phyloP scores from a whole-genome alignment of 176 grass and related monocot species.

The Leersia perrieri region DNA sequence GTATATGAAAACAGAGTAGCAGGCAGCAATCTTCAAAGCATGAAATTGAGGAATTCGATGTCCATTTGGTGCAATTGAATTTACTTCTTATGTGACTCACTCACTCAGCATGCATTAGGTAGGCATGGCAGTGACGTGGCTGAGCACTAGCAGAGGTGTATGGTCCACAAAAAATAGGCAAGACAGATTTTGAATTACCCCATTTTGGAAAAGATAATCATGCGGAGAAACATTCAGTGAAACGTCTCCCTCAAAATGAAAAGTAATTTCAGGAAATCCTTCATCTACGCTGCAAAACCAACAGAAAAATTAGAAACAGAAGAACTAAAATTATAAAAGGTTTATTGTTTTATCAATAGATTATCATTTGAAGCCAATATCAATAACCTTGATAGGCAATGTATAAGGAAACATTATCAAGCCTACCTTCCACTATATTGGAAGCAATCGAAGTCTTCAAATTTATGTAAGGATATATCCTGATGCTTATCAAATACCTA shows the following conservation, averaged over 20 bases:
- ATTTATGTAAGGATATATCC: slow-evolving; percentile 40
- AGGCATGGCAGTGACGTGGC: not conserved
- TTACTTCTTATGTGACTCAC: no score
- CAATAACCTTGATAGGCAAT: not conserved
- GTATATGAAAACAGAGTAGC: not conserved
- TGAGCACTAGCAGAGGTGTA: not conserved
- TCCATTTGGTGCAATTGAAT: not conserved
- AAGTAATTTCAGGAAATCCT: slow-evolving; percentile 73
- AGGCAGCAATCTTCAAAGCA: not conserved
- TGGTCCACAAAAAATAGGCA: not conserved
- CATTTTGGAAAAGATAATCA: slow-evolving; percentile 90
- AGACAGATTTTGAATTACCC: slow-evolving; percentile 53
- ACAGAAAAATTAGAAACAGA: slow-evolving; percentile 30
- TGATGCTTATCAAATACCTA: slow-evolving; percentile 66
- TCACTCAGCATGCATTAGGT: not conserved
- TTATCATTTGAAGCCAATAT: not conserved
- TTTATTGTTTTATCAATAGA: not conserved
- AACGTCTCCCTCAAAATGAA: slow-evolving; percentile 74
- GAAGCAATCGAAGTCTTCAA: slow-evolving; percentile 73
- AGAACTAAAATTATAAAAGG: not conserved
- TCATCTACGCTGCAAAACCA: slow-evolving; percentile 67
- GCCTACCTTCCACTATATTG: slow-evolving; percentile 73
- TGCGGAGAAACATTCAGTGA: slow-evolving; percentile 77
- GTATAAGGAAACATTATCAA: not conserved
- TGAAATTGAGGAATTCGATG: not conserved